Evolutionary conservation across 2,329 filamentous ascomycete genomes (phyloP).

Genomic region (Beauveria sp.): DNA sequence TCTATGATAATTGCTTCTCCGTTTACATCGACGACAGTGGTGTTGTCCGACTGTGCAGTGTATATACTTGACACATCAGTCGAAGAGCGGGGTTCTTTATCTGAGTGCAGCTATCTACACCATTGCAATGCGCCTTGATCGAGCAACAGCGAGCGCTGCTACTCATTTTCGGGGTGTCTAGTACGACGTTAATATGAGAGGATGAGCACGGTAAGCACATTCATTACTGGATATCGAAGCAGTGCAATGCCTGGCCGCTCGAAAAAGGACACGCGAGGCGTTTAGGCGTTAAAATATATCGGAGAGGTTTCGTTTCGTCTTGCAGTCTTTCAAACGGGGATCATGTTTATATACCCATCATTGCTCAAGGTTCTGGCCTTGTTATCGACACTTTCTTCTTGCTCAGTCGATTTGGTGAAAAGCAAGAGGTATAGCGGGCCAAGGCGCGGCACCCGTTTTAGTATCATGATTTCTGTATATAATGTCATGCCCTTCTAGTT

Average conservation of each 20-base stretch:
- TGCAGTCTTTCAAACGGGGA: neutral
- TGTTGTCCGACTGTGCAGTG: neutral
- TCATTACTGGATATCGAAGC: neutral
- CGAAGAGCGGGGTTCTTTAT: neutral
- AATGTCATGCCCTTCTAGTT: no score
- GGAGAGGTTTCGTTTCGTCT: neutral
- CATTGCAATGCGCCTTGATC: neutral
- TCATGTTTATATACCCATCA: neutral
- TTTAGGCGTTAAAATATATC: neutral
- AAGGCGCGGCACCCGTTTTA: neutral
- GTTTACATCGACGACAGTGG: neutral
- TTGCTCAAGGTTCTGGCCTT: neutral
- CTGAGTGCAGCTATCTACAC: no score
- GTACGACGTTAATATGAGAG: neutral
- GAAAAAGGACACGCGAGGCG: neutral
- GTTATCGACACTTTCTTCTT: neutral
- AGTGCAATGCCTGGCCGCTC: neutral
- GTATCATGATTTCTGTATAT: neutral
- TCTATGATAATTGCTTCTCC: constrained; percentile 23
- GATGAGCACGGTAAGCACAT: neutral
- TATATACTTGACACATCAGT: neutral
- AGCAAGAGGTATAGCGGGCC: neutral
- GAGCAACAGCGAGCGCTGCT: neutral
- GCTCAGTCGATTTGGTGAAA: neutral
- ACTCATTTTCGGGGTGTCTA: neutral